Evolutionary conservation across 768 basidiomycete genomes (phyloP), one percentile per base, ranked within the genome.

Genomic region (Suillus lakei): DNA sequence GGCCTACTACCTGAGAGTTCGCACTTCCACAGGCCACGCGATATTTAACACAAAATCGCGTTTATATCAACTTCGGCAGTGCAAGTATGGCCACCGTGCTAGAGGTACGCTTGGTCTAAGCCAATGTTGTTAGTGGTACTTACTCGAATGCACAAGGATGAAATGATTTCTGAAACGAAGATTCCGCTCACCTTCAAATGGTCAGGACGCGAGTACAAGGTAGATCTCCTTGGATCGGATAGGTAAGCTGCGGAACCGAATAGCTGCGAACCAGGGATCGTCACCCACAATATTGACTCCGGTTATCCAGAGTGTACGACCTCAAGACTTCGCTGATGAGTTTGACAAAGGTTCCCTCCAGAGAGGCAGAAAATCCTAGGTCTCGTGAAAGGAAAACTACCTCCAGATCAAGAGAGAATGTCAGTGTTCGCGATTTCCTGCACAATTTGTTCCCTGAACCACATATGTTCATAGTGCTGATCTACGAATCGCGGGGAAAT

Each of bases 361-460:
- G 92, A 92, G 71, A 83, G 93, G 8, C 93, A 96, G 80, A 96
- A 97, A 80, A 89, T 96, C 63, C 82, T 96, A 36, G 94, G 94
- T 1, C 77, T 97, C 30, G 88, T 91, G 36, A 94, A 92, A 71
- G 92, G 92, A 32, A 95, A 92, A 74, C 77, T 94, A 9, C 92
- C 93, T 8, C 82, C 86, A 2, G 93, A 96, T 70, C 86, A 91
- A 66, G 87, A 79, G 63, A 83, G 85, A 63, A 88, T 94, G 89
- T 79, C 71, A 60, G 80, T 72, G 58, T 59, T 41, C 63, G 30
- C 26, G 21, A 51, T 28, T 41, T 32, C 39, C 3, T 51, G 43
- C 62, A 21, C 26, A 44, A 55, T 16, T 48, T 50, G 56, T 63
- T 67, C 64, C 39, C 64, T 48, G 59, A 62, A 58, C 65, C 59